phyloP scores from a whole-genome alignment of 2,329 filamentous ascomycete species.

The Plenodomus lindquistii region DNA sequence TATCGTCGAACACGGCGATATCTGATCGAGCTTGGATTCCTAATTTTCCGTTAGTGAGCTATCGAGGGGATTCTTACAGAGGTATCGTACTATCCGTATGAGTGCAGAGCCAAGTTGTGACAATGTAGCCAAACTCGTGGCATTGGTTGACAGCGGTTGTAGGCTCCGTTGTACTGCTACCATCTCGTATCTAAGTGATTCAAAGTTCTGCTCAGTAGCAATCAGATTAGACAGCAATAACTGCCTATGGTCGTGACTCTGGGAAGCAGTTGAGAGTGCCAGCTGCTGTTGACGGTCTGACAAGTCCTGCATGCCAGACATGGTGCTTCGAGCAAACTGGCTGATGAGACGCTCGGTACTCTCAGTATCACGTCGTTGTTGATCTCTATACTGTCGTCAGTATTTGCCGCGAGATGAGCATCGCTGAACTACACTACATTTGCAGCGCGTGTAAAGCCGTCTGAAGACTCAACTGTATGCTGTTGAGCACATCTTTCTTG shows the following conservation, averaged over 20 bases:
- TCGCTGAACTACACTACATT: conserved; percentile 1
- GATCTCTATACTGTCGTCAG: neutral
- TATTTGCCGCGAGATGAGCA: neutral
- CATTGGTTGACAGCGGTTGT: no score
- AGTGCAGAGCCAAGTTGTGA: no score
- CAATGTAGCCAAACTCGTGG: no score
- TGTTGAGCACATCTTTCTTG: neutral
- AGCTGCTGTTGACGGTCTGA: neutral
- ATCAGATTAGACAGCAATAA: neutral
- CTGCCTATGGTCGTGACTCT: neutral
- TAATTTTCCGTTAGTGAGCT: no score
- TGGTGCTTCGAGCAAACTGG: neutral
- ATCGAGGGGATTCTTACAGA: no score
- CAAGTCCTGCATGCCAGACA: neutral
- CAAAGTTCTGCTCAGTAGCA: no score
- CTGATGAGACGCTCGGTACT: neutral
- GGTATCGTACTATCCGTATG: no score
- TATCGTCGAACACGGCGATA: no score
- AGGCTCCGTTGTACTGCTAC: no score
- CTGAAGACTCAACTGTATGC: neutral
- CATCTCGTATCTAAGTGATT: no score
- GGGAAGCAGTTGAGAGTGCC: neutral
- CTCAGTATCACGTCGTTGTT: neutral
- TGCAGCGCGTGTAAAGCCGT: neutral
- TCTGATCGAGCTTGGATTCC: no score